Base-by-base conservation (phyloP, 1,139 yeast genomes). In the Saccharomyces uvarum region DNA sequence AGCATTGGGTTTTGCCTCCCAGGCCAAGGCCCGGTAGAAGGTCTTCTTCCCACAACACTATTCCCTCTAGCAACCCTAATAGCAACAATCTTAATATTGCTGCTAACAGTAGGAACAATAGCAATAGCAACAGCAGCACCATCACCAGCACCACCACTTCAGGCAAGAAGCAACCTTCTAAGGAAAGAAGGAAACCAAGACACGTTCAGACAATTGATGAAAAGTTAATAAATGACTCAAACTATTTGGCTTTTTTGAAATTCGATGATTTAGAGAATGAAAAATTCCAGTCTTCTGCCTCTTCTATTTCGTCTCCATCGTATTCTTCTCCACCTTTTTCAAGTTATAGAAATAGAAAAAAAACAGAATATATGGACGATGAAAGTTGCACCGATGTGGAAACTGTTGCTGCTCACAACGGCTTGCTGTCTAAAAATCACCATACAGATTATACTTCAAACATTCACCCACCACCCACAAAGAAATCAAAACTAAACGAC, bases 21-120 rank as follows among this genome's bases (percentile, higher is more conserved):
- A 76, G 80, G 71, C 79, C 80, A 75, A 78, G 79, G 68, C 77
- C 82, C 33, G 82, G 79, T 53, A 59, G 65, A 75, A 55, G 69
- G 76, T 61, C 51, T 54, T 55, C 53, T 38, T 51, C 52, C 9
- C 51, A 47, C 32, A 38, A 27, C 16, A 9, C 53, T 7, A 21
- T 21, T 16, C 9, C 46, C 19, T 16, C 47, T 8, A 19, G n/a
- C 51, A 33, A 29, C 28, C 16, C 44, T 11, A 38, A 38, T 19
- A 19, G 19, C 19, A 24, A 24, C 26, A 24, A 11, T 2, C 24
- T 19, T 4, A 48, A 31, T 6, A 26, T 38, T 29, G 26, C 26
- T 0, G 26, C 32, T 5, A 49, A 33, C 41, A 33, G 31, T 26
- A 42, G 24, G 28, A 33, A 16, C 19, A 21, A 28, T 24, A 21